phyloP scores from a whole-genome alignment of 345 rosid species.

The Erodium maritimum region DNA sequence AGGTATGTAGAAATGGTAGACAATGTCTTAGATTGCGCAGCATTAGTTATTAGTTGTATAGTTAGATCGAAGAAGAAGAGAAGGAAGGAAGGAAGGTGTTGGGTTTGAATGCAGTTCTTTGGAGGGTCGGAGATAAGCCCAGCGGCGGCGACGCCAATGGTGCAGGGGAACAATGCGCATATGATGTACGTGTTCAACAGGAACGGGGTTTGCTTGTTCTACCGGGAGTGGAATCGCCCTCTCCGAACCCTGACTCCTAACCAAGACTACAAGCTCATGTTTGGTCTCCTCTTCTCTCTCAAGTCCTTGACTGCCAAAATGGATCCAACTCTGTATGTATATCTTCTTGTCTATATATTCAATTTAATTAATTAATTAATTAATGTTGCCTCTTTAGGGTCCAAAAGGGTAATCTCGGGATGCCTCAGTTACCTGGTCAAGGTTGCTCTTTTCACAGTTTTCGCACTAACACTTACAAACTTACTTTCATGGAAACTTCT shows the following conservation, averaged over 20 bases:
- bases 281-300: conserved; percentile 95
- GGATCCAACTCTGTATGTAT: conserved; percentile 73
- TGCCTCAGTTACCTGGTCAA: conserved; percentile 88
- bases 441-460: conserved; percentile 95
- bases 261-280: conserved; percentile 95
- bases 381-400: conserved; percentile 20
- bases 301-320: conserved; percentile 88
- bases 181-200: conserved; percentile 80
- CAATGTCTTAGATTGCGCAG: too few relatives aligned
- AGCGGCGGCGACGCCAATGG: conserved; percentile 62
- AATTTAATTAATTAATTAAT: too few relatives aligned
- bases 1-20: too few relatives aligned
- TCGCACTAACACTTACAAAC: conserved; percentile 82
- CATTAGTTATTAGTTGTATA: too few relatives aligned
- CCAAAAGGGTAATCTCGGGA: conserved; percentile 70
- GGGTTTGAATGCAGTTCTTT: conserved; percentile 63
- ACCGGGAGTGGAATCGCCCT: conserved; percentile 83
- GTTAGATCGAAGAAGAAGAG: too few relatives aligned
- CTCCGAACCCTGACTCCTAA: conserved; percentile 72
- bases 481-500: conserved; percentile 95
- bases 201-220: conserved; percentile 81
- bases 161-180: conserved; percentile 66
- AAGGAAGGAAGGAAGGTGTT: too few relatives aligned
- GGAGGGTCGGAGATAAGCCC: conserved; percentile 90
- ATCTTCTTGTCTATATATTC: not conserved